Percentiles rank a stretch among this genome's conserved stretches.
These are phyloP conservation scores for Acanthamoeba triangularis DNA, from an alignment of 208 protist species.

Conservation along the genomic window DNA sequence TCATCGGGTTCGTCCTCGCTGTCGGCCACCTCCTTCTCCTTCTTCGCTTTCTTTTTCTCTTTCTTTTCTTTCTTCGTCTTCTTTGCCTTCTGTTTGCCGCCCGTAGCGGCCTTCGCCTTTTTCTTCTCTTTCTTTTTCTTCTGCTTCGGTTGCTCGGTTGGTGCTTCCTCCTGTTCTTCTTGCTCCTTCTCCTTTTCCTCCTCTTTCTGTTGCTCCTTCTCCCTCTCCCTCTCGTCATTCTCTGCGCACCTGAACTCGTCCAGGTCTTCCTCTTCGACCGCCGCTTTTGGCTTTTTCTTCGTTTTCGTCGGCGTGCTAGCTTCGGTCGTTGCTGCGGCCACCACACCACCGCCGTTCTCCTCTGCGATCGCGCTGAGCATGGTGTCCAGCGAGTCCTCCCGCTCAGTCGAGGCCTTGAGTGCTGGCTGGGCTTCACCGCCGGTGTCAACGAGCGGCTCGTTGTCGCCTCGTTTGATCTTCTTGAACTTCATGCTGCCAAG, in stretches of 20 bases:
- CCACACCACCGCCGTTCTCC: no score
- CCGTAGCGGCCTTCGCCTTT: background rate
- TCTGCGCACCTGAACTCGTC: background rate
- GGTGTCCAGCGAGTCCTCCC: no score
- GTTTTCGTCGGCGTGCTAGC: background rate
- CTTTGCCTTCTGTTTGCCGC: background rate
- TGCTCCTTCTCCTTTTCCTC: background rate
- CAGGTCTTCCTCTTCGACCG: no score
- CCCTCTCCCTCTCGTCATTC: background rate
- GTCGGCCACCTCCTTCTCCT: background rate
- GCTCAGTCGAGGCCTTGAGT: no score
- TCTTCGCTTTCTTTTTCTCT: background rate
- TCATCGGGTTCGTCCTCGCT: background rate
- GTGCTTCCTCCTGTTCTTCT: background rate
- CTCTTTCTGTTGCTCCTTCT: background rate
- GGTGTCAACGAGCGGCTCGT: background rate
- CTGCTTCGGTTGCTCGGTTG: background rate
- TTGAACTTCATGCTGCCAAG: slow-evolving; percentile 10
- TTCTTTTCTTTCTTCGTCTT: background rate
- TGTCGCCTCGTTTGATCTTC: background rate
- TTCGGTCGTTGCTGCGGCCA: no score
- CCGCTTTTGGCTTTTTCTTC: background rate
- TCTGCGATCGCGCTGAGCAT: no score
- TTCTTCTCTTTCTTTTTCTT: background rate
- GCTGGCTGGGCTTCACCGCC: no score